A percentile compares a stretch with the other conserved stretches of the same genome.
phyloP scores from a whole-genome alignment of 805 yeast genomes.

The Candida schatavii region DNA sequence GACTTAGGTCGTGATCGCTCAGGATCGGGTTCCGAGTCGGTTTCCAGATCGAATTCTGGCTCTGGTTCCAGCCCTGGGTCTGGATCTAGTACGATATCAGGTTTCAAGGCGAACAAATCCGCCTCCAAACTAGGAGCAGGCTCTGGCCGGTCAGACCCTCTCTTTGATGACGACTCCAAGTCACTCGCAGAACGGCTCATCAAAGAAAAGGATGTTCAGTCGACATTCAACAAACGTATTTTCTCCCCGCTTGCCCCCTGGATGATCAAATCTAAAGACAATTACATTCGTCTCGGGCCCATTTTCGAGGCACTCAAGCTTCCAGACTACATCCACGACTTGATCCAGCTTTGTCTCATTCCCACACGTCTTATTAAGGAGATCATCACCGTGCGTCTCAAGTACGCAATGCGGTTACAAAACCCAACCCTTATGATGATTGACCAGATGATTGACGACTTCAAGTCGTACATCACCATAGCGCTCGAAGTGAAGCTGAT shows the following conservation, averaged over 20 bases:
- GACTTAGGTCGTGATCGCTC: no score
- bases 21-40: no score
- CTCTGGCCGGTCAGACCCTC: slow-evolving; percentile 7
- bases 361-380: slow-evolving; percentile 81
- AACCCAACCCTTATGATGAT: slow-evolving; percentile 94
- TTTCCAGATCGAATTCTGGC: no score
- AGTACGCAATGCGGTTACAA: slow-evolving; percentile 71
- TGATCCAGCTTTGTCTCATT: slow-evolving; percentile 65
- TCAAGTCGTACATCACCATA: slow-evolving; percentile 69
- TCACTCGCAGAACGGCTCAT: slow-evolving; percentile 80
- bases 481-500: slow-evolving; percentile 75
- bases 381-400: slow-evolving; percentile 67
- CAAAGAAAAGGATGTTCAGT: slow-evolving; percentile 74
- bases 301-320: slow-evolving; percentile 65
- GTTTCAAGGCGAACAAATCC: no score
- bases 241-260: slow-evolving; percentile 73
- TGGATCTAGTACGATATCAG: slow-evolving; percentile 3
- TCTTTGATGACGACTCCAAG: slow-evolving; percentile 57
- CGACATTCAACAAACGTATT: slow-evolving; percentile 67
- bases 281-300: slow-evolving; percentile 59
- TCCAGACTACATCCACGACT: slow-evolving; percentile 65
- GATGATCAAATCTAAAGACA: slow-evolving; percentile 75
- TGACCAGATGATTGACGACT: slow-evolving; percentile 88
- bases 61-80: no score
- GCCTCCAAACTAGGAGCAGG: not conserved